phyloP scores from a whole-genome alignment of 140 eudicot species.

The Cichorium intybus region DNA sequence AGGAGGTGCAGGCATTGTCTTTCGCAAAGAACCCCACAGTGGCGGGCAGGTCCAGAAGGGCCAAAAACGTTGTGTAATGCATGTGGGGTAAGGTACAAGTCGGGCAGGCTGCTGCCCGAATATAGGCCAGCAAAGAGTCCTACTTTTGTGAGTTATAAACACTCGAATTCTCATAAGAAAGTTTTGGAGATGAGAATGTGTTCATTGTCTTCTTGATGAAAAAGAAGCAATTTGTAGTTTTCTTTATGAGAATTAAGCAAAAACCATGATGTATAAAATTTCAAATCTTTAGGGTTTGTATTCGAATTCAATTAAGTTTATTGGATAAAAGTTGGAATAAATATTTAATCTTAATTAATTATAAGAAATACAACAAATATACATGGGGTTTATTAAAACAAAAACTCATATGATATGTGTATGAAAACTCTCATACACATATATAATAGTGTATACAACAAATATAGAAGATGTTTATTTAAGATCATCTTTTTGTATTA shows the following conservation, averaged over 20 bases:
- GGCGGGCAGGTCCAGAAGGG: slow-evolving; percentile 54
- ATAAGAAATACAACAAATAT: no score
- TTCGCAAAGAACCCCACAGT: slow-evolving; percentile 46
- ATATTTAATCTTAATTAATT: no score
- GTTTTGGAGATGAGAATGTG: slow-evolving; percentile 55
- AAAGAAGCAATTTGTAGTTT: neutral
- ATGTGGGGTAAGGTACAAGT: slow-evolving; percentile 61
- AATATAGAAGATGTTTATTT: no score
- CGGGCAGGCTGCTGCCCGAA: slow-evolving; percentile 68
- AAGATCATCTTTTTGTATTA: no score
- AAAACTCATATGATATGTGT: no score
- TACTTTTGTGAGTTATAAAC: slow-evolving; percentile 49
- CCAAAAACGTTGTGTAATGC: slow-evolving; percentile 67
- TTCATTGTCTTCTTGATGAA: slow-evolving; percentile 19
- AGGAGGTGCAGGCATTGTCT: slow-evolving; percentile 54
- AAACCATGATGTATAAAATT: slow-evolving; percentile 1
- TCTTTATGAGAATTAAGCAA: neutral
- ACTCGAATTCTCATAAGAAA: slow-evolving; percentile 57
- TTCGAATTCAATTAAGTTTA: neutral
- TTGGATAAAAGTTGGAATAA: no score
- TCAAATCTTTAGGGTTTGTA: slow-evolving; percentile 4
- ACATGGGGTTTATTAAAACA: no score
- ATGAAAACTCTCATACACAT: no score
- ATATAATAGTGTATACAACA: no score
- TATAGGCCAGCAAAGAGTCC: slow-evolving; percentile 64